Percentiles rank a stretch among this genome's conserved stretches.
These are phyloP conservation scores for Sordariomycetes sp. DNA, from an alignment of 2,329 filamentous ascomycete genomes.

Conservation along the genomic window DNA sequence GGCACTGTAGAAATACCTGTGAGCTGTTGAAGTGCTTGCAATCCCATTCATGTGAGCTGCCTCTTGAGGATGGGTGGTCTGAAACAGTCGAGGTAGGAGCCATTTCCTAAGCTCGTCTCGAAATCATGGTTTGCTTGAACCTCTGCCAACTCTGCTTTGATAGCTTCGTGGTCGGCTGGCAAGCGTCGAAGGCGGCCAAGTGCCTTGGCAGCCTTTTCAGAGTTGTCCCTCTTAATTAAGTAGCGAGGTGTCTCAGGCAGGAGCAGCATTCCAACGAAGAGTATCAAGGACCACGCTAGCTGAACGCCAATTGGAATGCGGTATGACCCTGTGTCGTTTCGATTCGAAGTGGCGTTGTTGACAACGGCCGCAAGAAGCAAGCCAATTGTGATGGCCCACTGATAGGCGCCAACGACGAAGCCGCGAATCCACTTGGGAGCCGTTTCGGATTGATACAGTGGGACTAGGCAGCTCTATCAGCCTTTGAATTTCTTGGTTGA, in stretches of 20 bases:
- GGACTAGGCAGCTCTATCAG: constrained; percentile 35
- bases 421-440: constrained; percentile 67
- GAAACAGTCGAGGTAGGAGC: constrained; percentile 44
- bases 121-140: constrained; percentile 55
- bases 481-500: too few relatives aligned
- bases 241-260: constrained; percentile 68
- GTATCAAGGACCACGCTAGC: constrained; percentile 60
- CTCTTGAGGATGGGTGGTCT: constrained; percentile 2
- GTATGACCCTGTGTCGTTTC: constrained; percentile 47
- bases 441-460: constrained; percentile 66
- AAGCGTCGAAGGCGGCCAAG: constrained; percentile 5
- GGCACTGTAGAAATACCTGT: too few relatives aligned
- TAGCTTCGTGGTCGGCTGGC: constrained; percentile 5
- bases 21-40: constrained; percentile 45
- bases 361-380: constrained; percentile 57
- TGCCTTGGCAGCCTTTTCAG: constrained; percentile 41
- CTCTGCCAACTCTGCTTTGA: constrained; percentile 26
- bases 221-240: constrained; percentile 51
- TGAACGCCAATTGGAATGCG: constrained; percentile 55
- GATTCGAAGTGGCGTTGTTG: constrained; percentile 50
- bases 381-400: constrained; percentile 62
- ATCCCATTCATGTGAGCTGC: constrained; percentile 27
- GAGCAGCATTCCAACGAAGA: constrained; percentile 54
- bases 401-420: constrained; percentile 60
- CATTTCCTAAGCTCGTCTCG: constrained; percentile 24